Evolutionary conservation across 257 asterid species (phyloP), one percentile per base, ranked within the genome.

Genomic region (Lantana camara): DNA sequence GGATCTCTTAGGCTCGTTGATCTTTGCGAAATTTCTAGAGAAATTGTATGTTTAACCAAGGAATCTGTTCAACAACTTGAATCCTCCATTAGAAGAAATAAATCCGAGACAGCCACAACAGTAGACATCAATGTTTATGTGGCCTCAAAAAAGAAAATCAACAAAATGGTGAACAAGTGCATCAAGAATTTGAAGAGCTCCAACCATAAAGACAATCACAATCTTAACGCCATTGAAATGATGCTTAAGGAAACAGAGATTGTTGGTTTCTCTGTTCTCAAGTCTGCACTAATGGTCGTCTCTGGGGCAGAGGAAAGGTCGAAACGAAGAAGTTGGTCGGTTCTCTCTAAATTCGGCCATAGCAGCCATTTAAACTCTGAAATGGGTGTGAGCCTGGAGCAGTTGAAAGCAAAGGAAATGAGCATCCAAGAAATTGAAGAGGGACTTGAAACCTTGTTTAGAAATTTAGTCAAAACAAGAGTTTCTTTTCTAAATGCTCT

Each of bases 61-160:
- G 78, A 72, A 50, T 66, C 57, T 0, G 42, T 81, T 6, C 69
- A 66, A 32, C 68, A 62, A 2, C 63, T 69, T 24, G 60, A 81
- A 49, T 81, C 82, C 41, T 81, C 74, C 9, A n/a, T 75, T 13
- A 53, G 84, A 45, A 74, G 80, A 60, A 75, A 56, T 6, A 73
- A 40, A 6, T 16, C 3, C 60, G 47, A 21, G n/a, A 45, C 76
- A 62, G 30, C 79, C 61, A 22, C 29, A 67, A 21, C 57, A 50
- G 24, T 64, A 11, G 54, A 8, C 40, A 57, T 79, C 6, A 38
- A 32, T 20, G 37, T 79, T n/a, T n/a, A n/a, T n/a, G n/a, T n/a
- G n/a, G n/a, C n/a, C n/a, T n/a, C n/a, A n/a, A n/a, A n/a, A n/a
- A n/a, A n/a, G n/a, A n/a, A n/a, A n/a, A n/a, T n/a, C n/a, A n/a